These are phyloP conservation scores for Ustilago xerochloae DNA, from an alignment of 1,284 basidiomycete species.

Conservation along the genomic window DNA sequence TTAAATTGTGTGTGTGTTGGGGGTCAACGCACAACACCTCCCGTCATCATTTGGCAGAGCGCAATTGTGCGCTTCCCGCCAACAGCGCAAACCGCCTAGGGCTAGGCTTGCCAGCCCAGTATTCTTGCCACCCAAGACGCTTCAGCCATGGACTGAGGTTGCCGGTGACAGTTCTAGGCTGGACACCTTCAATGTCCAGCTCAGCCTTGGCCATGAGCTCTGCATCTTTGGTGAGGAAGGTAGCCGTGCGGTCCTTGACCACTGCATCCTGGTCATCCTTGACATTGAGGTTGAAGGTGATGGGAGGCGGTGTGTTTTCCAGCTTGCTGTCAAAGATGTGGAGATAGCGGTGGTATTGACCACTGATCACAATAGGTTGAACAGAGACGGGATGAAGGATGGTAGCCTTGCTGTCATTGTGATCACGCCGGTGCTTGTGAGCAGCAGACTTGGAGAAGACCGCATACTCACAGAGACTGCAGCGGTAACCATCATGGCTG, in stretches of 20 bases:
- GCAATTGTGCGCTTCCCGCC: neutral
- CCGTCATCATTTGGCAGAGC: neutral
- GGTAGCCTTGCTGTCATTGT: neutral
- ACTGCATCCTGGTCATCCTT: no score
- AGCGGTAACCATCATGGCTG: neutral
- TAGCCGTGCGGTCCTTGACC: neutral
- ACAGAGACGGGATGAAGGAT: neutral
- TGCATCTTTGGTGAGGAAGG: neutral
- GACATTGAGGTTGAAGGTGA: no score
- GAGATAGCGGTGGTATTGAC: no score
- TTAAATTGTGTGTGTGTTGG: neutral
- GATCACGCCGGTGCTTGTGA: neutral
- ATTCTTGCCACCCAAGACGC: neutral
- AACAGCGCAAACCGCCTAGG: no score
- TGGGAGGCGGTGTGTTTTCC: no score
- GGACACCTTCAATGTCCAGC: neutral
- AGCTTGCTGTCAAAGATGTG: neutral
- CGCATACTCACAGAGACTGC: neutral
- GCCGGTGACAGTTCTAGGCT: neutral
- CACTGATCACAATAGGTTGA: no score
- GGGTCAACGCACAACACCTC: neutral
- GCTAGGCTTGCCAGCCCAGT: slow-evolving; percentile 1
- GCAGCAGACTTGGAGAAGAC: neutral
- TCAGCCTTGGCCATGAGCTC: slow-evolving; percentile 1
- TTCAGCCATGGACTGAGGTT: neutral